phyloP scores from a whole-genome alignment of 2,329 filamentous ascomycete species.

The Pseudogymnoascus sp. region DNA sequence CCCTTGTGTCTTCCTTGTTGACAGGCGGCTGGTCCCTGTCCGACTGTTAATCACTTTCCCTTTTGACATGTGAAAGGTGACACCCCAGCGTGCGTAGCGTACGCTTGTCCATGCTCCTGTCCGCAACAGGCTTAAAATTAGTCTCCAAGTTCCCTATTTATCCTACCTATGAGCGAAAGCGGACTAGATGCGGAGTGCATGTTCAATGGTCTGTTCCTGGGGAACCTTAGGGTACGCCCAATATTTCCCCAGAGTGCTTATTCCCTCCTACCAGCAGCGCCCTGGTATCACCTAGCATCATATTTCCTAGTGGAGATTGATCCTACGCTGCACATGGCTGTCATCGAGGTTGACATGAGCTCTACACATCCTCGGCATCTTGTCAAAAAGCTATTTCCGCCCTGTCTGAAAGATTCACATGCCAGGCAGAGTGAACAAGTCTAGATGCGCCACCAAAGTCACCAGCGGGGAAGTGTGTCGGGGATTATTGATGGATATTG shows the following conservation, averaged over 20 bases:
- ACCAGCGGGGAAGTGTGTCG: neutral
- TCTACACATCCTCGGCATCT: neutral
- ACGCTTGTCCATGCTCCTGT: conserved; percentile 3
- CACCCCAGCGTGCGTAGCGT: neutral
- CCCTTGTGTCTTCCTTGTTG: neutral
- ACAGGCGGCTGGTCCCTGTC: conserved; percentile 1
- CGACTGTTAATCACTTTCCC: neutral
- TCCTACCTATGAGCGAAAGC: neutral
- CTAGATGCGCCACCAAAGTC: neutral
- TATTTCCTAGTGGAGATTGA: neutral
- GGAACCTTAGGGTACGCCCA: neutral
- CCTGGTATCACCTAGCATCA: neutral
- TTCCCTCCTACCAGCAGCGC: neutral
- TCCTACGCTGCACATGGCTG: neutral
- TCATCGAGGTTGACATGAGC: neutral
- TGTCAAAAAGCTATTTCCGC: conserved; percentile 1
- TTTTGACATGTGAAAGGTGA: conserved; percentile 4
- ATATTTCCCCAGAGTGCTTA: neutral
- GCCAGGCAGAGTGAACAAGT: neutral
- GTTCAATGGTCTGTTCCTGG: conserved; percentile 6
- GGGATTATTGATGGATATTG: neutral
- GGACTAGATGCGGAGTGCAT: conserved; percentile 5
- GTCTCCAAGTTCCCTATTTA: neutral
- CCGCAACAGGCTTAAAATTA: neutral
- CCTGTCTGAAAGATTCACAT: neutral